A percentile compares a stretch with the other conserved stretches of the same genome.
Evolutionary conservation across 2,329 filamentous ascomycete species (phyloP).

Genomic region (Hypomyces rosellus): DNA sequence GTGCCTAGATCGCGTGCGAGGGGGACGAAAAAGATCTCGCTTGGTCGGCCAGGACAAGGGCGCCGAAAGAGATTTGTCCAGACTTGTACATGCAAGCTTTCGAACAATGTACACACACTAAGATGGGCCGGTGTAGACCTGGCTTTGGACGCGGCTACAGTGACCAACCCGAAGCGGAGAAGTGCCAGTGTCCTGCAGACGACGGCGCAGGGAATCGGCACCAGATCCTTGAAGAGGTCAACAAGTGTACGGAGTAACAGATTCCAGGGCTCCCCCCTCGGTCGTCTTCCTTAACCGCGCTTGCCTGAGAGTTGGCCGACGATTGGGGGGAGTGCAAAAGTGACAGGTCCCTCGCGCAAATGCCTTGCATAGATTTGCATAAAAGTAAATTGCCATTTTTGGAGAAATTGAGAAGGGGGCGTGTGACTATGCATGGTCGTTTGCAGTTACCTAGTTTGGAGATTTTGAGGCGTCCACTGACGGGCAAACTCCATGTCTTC

Average conservation of each 20-base stretch:
- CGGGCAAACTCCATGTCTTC: too few species aligned
- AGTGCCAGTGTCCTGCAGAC: not conserved
- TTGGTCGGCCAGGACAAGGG: constrained; percentile 11
- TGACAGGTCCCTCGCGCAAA: too few species aligned
- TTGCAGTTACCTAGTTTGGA: too few species aligned
- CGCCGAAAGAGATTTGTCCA: not conserved
- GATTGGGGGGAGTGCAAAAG: not conserved
- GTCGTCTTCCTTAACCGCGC: constrained; percentile 1
- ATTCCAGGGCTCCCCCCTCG: too few species aligned
- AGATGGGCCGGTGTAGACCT: not conserved
- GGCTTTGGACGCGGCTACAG: not conserved
- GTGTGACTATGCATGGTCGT: too few species aligned
- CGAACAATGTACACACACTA: too few species aligned
- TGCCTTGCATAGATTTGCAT: too few species aligned
- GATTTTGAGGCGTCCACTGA: too few species aligned
- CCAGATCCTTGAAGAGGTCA: constrained; percentile 7
- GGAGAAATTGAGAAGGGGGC: too few species aligned
- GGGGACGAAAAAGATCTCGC: constrained; percentile 10
- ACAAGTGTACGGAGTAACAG: too few species aligned
- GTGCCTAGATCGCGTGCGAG: constrained; percentile 11
- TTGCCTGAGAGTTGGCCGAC: constrained; percentile 8
- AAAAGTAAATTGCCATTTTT: too few species aligned
- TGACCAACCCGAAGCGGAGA: not conserved
- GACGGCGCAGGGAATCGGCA: constrained; percentile 2
- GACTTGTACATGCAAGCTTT: too few species aligned